Conservation (phyloP, 768 basidiomycete species). For the Dacryopinax primogenitus region DNA sequence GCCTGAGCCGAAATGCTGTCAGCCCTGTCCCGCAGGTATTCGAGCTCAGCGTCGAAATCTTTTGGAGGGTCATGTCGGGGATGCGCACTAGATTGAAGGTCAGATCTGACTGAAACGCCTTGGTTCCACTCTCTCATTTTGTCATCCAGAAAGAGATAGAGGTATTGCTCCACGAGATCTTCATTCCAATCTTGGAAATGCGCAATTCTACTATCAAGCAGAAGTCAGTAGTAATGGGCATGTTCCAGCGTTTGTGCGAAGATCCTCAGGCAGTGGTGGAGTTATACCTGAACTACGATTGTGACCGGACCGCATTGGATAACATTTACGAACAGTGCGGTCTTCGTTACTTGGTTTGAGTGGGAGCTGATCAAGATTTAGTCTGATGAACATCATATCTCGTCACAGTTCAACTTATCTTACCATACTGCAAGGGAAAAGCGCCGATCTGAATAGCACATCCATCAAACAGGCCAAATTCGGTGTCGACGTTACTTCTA, state of each 20-base stretch:
- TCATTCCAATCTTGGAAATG: constrained; percentile 97
- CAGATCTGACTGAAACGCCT: constrained; percentile 12
- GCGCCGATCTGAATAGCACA: constrained; percentile 47
- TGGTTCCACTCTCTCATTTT: constrained; percentile 3
- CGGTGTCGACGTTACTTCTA: constrained; percentile 23
- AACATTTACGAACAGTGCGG: constrained; percentile 94
- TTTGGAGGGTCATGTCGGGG: constrained; percentile 88
- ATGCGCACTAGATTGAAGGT: constrained; percentile 96
- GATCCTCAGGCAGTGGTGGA: constrained; percentile 97
- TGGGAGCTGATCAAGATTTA: constrained; percentile 23
- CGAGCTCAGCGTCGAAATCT: constrained; percentile 95
- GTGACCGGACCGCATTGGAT: constrained; percentile 84
- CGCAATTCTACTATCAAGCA: constrained; percentile 89
- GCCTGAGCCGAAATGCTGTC: constrained; percentile 86
- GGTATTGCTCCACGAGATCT: constrained; percentile 95
- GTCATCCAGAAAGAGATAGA: constrained; percentile 93
- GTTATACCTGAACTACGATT: constrained; percentile 98
- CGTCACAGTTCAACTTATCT: constrained; percentile 62
- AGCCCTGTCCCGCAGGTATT: constrained; percentile 94
- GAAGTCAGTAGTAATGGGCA: constrained; percentile 81
- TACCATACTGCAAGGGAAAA: constrained; percentile 22
- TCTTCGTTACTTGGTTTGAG: background rate
- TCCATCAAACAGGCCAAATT: constrained; percentile 21
- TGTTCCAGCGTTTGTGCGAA: constrained; percentile 77
- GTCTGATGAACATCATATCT: constrained; percentile 89